A percentile compares a stretch with the other conserved stretches of the same genome.
Evolutionary conservation across 345 rosid genomes (phyloP).

Genomic region (Melaleuca quinquenervia): DNA sequence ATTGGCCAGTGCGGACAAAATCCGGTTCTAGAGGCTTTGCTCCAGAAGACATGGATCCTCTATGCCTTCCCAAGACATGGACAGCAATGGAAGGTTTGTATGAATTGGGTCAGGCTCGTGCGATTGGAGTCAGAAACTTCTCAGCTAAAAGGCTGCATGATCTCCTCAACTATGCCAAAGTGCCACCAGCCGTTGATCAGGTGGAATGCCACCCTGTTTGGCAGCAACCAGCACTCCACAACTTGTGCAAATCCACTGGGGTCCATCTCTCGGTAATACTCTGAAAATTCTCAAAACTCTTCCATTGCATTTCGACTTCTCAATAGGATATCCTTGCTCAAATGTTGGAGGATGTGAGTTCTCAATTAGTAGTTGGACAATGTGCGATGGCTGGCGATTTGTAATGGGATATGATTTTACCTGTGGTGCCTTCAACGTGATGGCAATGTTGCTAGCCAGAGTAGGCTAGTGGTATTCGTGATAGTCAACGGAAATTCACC

Average conservation of each 20-base stretch:
- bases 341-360: neutral
- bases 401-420: neutral
- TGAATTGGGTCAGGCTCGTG: slow-evolving; percentile 36
- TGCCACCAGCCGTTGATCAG: slow-evolving; percentile 52
- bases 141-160: slow-evolving; percentile 46
- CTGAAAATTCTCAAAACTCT: neutral
- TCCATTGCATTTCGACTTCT: neutral
- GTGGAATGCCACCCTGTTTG: slow-evolving; percentile 56
- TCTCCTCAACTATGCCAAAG: slow-evolving; percentile 20
- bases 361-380: neutral
- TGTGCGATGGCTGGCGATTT: neutral
- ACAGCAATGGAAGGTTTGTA: slow-evolving; percentile 41
- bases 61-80: slow-evolving; percentile 45
- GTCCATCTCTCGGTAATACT: slow-evolving; percentile 33
- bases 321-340: neutral
- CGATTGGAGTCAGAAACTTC: slow-evolving; percentile 55
- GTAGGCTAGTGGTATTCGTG: neutral
- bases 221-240: slow-evolving; percentile 47
- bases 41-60: slow-evolving; percentile 35
- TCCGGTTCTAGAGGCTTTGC: slow-evolving; percentile 26
- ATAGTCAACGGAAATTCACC: neutral
- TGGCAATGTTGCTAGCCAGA: neutral
- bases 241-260: slow-evolving; percentile 39
- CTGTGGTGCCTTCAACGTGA: neutral
- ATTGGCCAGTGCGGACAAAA: slow-evolving; percentile 51